phyloP scores from a whole-genome alignment of 768 basidiomycete genomes.

The Guyanaporus albipodus region DNA sequence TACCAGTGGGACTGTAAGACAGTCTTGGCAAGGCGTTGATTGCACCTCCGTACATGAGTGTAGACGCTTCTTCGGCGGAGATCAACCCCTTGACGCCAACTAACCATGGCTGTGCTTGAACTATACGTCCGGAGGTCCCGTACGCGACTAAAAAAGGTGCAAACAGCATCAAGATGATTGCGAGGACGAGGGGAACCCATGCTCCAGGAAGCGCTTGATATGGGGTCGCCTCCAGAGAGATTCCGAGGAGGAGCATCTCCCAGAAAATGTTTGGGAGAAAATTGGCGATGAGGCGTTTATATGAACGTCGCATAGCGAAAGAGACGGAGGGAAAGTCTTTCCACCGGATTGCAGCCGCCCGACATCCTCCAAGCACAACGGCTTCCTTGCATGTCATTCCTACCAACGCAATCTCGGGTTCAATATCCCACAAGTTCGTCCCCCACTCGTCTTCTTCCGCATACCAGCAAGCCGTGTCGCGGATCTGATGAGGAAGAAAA shows the following conservation, averaged over 20 bases:
- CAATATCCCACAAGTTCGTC: slow-evolving; percentile 20
- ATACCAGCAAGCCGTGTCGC: slow-evolving; percentile 14
- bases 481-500: slow-evolving; percentile 8
- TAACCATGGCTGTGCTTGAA: slow-evolving; percentile 19
- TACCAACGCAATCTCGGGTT: slow-evolving; percentile 13
- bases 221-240: not conserved
- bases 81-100: slow-evolving; percentile 25
- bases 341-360: slow-evolving; percentile 21
- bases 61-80: slow-evolving; percentile 20
- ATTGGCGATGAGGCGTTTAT: slow-evolving; percentile 4
- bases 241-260: not conserved
- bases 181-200: not conserved
- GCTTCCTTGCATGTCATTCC: slow-evolving; percentile 15
- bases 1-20: slow-evolving; percentile 19
- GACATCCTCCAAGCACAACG: slow-evolving; percentile 24
- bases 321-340: slow-evolving; percentile 19
- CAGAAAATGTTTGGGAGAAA: slow-evolving; percentile 6
- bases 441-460: slow-evolving; percentile 17
- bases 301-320: slow-evolving; percentile 16
- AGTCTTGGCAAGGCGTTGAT: slow-evolving; percentile 6
- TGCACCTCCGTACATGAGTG: slow-evolving; percentile 12
- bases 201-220: not conserved
- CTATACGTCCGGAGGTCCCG: slow-evolving; percentile 15
- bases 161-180: slow-evolving; percentile 9
- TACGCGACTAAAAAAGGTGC: slow-evolving; percentile 13